These are phyloP conservation scores for Nothophaeocryptopus gaeumannii DNA, from an alignment of 2,329 filamentous ascomycete genomes.

Conservation along the genomic window DNA sequence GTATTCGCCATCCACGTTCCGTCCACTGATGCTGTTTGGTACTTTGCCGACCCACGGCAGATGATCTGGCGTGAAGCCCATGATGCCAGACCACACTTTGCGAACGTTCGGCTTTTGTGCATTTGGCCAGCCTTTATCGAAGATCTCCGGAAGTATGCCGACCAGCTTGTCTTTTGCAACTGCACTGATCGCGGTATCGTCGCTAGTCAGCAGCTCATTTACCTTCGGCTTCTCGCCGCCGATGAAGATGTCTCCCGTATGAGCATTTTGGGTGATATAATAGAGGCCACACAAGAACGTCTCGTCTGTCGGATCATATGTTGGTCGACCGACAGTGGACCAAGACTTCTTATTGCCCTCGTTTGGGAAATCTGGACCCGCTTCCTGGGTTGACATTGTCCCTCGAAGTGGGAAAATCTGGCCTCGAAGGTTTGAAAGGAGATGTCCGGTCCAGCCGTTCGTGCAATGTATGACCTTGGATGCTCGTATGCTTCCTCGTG, in stretches of 20 bases:
- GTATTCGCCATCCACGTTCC: conserved; percentile 18
- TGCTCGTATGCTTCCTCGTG: conserved; percentile 15
- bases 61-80: conserved; percentile 20
- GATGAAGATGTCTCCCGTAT: conserved; percentile 22
- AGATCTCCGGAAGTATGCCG: conserved; percentile 16
- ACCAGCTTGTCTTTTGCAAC: conserved; percentile 11
- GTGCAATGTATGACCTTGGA: conserved; percentile 20
- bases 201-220: conserved; percentile 15
- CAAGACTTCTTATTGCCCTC: conserved; percentile 18
- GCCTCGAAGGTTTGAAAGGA: conserved; percentile 20
- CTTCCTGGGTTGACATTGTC: conserved; percentile 21
- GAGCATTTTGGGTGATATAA: conserved; percentile 21
- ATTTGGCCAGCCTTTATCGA: conserved; percentile 15
- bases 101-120: conserved; percentile 12
- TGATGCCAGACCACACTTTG: conserved; percentile 18
- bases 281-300: conserved; percentile 22
- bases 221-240: conserved; percentile 18
- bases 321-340: conserved; percentile 16
- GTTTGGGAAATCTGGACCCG: conserved; percentile 11
- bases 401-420: conserved; percentile 23
- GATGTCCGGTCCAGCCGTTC: conserved; percentile 21
- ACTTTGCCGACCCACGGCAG: conserved; percentile 18
- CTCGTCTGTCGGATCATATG: conserved; percentile 13
- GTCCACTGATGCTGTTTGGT: conserved; percentile 3
- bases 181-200: conserved; percentile 16